These are phyloP conservation scores for Passalora sequoiae DNA, from an alignment of 2,329 filamentous ascomycete species.

Conservation along the genomic window DNA sequence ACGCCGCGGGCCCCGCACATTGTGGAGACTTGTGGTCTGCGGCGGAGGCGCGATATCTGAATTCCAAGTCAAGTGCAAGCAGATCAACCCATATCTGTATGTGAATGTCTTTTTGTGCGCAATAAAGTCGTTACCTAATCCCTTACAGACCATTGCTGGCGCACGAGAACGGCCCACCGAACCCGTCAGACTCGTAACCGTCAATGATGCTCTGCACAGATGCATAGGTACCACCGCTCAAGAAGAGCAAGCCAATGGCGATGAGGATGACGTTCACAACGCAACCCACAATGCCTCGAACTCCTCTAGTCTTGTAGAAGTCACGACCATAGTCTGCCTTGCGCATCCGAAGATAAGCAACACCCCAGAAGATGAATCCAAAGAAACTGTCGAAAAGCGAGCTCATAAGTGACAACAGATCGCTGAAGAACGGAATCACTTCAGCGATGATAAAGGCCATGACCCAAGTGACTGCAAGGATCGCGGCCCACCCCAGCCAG, in stretches of 20 bases:
- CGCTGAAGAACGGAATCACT: constrained; percentile 88
- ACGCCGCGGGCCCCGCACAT: no score
- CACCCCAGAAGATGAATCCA: constrained; percentile 92
- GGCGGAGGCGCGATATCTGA: no score
- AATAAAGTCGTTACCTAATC: no score
- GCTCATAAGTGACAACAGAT: constrained; percentile 68
- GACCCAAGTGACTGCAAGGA: constrained; percentile 73
- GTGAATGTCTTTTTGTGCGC: no score
- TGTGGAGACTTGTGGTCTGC: no score
- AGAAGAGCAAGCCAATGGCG: constrained; percentile 69
- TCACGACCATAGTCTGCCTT: constrained; percentile 55
- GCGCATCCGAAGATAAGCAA: constrained; percentile 74
- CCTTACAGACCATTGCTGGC: constrained; percentile 52
- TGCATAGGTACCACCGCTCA: constrained; percentile 75
- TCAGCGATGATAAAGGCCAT: constrained; percentile 87
- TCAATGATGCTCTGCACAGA: constrained; percentile 68
- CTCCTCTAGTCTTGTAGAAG: constrained; percentile 50
- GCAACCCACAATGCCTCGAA: constrained; percentile 52
- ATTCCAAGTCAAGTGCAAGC: not conserved
- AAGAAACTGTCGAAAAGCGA: constrained; percentile 90
- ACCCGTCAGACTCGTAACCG: constrained; percentile 59
- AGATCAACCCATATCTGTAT: no score
- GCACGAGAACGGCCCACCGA: constrained; percentile 72
- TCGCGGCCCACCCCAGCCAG: constrained; percentile 72
- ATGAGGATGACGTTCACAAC: constrained; percentile 69